Conservation (phyloP, 441 rosid genomes). For the Adansonia gregorii region DNA sequence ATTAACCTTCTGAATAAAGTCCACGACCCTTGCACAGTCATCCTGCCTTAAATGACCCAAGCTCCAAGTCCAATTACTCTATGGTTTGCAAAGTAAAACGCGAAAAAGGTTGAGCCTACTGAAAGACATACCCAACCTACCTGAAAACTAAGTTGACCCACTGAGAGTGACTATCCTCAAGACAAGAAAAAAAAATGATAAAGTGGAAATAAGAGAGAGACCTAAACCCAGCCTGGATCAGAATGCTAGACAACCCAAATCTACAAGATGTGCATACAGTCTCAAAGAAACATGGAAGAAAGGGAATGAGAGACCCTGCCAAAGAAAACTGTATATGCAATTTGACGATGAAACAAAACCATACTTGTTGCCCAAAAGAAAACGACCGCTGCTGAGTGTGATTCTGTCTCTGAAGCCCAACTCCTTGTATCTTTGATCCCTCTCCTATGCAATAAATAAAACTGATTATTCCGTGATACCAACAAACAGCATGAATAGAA, state of each 20-base stretch:
- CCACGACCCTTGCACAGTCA: background rate
- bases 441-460: constrained; percentile 55
- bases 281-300: background rate
- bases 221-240: background rate
- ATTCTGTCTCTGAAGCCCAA: constrained; percentile 97
- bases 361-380: constrained; percentile 95
- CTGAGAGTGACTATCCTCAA: background rate
- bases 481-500: background rate
- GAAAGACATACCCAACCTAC: background rate
- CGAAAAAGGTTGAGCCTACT: background rate
- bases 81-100: background rate
- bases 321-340: constrained; percentile 7
- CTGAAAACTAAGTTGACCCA: background rate
- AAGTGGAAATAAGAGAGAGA: background rate
- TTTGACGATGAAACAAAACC: constrained; percentile 29
- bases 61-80: background rate
- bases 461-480: constrained; percentile 19
- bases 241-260: background rate
- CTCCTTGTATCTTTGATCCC: constrained; percentile 96
- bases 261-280: constrained; percentile 10
- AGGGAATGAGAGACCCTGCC: background rate
- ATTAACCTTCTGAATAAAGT: background rate
- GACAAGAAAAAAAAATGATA: background rate
- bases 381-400: constrained; percentile 96
- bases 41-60: constrained; percentile 15